Evolutionary conservation across 352 stramenopile species (phyloP), one percentile per base, ranked within the genome.

Genomic region (Phytopythium delawarense): DNA sequence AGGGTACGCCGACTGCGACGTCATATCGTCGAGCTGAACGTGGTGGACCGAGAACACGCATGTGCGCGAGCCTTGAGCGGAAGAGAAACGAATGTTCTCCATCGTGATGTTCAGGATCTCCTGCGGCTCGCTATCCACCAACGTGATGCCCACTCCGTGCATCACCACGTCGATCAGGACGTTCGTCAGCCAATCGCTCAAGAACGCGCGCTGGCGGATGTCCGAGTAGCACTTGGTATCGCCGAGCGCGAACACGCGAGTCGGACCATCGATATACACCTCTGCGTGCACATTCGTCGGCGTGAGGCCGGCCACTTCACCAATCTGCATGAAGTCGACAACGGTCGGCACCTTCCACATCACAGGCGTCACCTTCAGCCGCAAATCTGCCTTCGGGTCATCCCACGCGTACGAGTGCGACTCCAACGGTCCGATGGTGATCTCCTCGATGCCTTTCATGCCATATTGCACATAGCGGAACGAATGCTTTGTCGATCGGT

Each of bases 21-120:
- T 90, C 87, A 96, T 96, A 45, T 96, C 87, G 62, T 96, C 87
- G 16, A 96, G 75, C 68, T 96, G 86, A 52, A 96, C 71, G 45
- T 96, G 87, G 46, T 96, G 87, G 48, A 94, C 64, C 40, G 78
- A 79, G 25, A 91, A 84, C 20, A 75, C 74, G 57, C 82, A 64
- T 11, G 64, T 63, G 11, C 84, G 67, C 16, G 84, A 91, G 37
- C 63, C 58, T 23, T 74, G 70, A 18, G 65, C 74, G 20, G 84
- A 92, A 20, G 75, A 67, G 32, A 96, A 76, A 1, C 70, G 78
- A 60, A 96, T 77, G n/a, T 65, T 90, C 63, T 96, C 87, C 78
- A 96, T 87, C 16, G 85, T 95, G 51, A 96, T 78, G 75, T 94
- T 96, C 60, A 94, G 55, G 34, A 94, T 71, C 64, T 96, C 87